Base-by-base conservation (phyloP, 306 rosid genomes). In the Malus asiatica region DNA sequence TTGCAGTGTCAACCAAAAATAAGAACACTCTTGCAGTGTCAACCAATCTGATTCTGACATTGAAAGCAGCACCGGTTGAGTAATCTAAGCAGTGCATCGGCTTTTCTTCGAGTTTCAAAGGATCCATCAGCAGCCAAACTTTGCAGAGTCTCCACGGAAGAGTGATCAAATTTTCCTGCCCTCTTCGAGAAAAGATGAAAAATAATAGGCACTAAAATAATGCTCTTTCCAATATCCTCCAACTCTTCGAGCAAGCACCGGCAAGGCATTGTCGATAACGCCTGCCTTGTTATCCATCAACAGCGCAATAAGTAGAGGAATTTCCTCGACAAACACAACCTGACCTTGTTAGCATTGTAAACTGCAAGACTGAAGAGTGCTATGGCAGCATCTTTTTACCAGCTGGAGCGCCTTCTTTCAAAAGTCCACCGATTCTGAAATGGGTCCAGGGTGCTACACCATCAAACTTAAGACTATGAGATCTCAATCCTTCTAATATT, bases 311-410 rank as follows among this genome's bases (percentile, higher is more conserved):
- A 90, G 86, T 70, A 90, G 67, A 81, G 83, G 82, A 66, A 92
- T 85, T 14, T 86, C 91, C 15, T 92, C 97, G 32, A 87, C 66
- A 67, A 70, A 76, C 11, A 90, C 96, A 3, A 88, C 79, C 76
- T 77, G 35, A 65, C 79, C 66, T 95, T 95, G 84, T 95, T 95
- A 0, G 91, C 92, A 63, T 74, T 86, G 79, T 90, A 85, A 27
- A 95, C 87, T n/a, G 93, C 90, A 57, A 95, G 93, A 62, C 89
- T 88, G 78, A 84, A 82, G 32, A 92, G 87, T 60, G 97, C 96
- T 45, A 83, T 79, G 2, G 96, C 93, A 25, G 97, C 96, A 75
- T 95, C 96, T 73, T 82, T 82, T 92, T 95, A 6, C 97, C 98
- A 0, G 86, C 83, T 7, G 90, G 77, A 57, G 84, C 79, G 30